These are phyloP conservation scores for Cutaneotrichosporon cutaneum DNA, from an alignment of 1,284 basidiomycete genomes.

Conservation along the genomic window DNA sequence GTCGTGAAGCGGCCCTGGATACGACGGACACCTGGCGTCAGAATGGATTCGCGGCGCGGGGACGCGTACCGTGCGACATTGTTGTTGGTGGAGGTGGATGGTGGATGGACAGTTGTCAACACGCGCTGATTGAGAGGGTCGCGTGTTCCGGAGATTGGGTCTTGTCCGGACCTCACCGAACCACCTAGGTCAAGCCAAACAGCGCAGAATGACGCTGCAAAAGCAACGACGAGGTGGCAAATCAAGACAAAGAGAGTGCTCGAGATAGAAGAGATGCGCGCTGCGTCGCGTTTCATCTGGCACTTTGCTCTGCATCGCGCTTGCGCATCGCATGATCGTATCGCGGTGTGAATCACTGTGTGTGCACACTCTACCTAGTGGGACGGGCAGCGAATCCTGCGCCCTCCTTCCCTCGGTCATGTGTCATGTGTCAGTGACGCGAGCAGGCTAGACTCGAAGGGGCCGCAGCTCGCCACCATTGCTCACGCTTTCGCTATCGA, in stretches of 20 bases:
- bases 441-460: no score
- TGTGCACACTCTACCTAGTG: no score
- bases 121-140: background rate
- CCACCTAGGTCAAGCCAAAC: background rate
- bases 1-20: slow-evolving; percentile 38
- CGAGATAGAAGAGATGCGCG: background rate
- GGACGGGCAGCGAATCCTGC: no score
- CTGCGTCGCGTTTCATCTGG: background rate
- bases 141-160: background rate
- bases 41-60: background rate
- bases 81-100: background rate
- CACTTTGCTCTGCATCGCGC: no score
- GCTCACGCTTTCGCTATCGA: background rate
- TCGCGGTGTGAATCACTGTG: no score
- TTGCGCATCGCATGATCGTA: background rate
- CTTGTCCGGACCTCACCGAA: background rate
- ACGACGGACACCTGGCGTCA: slow-evolving; percentile 22
- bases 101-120: slow-evolving; percentile 7
- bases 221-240: background rate
- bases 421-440: background rate
- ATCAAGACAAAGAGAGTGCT: background rate
- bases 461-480: background rate
- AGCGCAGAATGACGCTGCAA: background rate
- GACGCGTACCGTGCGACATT: slow-evolving; percentile 13
- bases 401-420: background rate